Evolutionary conservation across 768 basidiomycete species (phyloP).

Genomic region (Zangia roseola): DNA sequence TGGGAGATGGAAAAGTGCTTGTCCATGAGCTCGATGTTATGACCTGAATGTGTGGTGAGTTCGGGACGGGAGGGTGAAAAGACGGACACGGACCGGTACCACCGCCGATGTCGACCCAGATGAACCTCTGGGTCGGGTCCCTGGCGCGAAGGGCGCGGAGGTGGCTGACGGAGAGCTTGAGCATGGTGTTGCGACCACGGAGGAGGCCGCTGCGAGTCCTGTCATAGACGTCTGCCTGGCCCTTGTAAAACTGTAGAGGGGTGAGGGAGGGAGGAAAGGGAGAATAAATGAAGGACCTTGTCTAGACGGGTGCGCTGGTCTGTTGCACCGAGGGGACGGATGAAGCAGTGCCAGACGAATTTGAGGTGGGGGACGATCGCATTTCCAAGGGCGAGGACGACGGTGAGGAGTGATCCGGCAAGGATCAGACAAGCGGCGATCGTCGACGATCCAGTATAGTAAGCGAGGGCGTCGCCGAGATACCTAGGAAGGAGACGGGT

Average conservation of each 20-base stretch:
- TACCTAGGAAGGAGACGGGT: slow-evolving; percentile 4
- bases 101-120: slow-evolving; percentile 81
- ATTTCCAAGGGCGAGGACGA: slow-evolving; percentile 20
- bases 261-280: neutral
- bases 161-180: slow-evolving; percentile 63
- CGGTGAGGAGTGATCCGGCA: slow-evolving; percentile 19
- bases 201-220: slow-evolving; percentile 58
- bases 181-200: slow-evolving; percentile 71
- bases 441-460: slow-evolving; percentile 30
- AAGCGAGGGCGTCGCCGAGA: slow-evolving; percentile 19
- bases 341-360: slow-evolving; percentile 52
- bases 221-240: slow-evolving; percentile 75
- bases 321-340: slow-evolving; percentile 39
- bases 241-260: slow-evolving; percentile 52
- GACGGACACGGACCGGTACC: slow-evolving; percentile 51
- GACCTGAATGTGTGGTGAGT: slow-evolving; percentile 33
- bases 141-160: slow-evolving; percentile 45
- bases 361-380: slow-evolving; percentile 40
- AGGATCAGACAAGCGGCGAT: slow-evolving; percentile 29
- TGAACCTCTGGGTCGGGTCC: slow-evolving; percentile 45
- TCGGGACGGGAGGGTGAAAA: neutral
- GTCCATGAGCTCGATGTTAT: slow-evolving; percentile 75
- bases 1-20: slow-evolving; percentile 52
- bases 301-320: slow-evolving; percentile 47
- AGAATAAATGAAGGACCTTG: slow-evolving; percentile 30